Base-by-base conservation (phyloP, 1,284 basidiomycete genomes). In the Mycena sp. region DNA sequence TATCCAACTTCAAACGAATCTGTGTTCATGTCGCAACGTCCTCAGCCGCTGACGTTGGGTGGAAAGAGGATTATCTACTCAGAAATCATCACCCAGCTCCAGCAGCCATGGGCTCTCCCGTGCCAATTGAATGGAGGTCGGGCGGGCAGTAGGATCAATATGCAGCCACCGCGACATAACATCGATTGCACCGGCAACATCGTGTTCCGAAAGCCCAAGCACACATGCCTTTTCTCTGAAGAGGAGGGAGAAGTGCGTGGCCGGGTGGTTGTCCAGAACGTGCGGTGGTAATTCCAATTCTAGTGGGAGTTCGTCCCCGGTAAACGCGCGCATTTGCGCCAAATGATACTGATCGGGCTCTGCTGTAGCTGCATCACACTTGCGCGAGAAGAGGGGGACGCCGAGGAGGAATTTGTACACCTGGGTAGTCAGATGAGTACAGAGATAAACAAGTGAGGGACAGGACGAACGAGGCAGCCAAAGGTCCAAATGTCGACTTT, bases 401-500 rank as follows among this genome's bases (percentile, higher is more conserved):
- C 53, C 53, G 30, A 56, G 14, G 23, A 56, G 23, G 32, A 46
- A 38, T 46, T 56, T 30, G 44, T 46, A 56, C 30, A 46, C 53
- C 43, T 56, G 30, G 17, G n/a, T 25, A 12, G 29, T n/a, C 12
- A 16, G 43, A 26, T 44, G n/a, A 56, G 43, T 37, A 17, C 29
- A 23, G 21, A n/a, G 32, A 10, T 25, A 28, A 56, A 32, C 40
- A 41, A 29, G 41, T n/a, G 6, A 43, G 29, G 23, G 32, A 26
- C 11, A 48, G 19, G 43, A 56, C 57, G 25, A 35, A 58, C 57
- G 16, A 58, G 48, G 41, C 57, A 58, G 38, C 57, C 57, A 28
- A 58, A 58, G 17, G 48, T 51, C 57, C 57, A 58, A 11, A 58
- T 58, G 21, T 58, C 57, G 16, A 51, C 48, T 28, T 32, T 30